Conservation (phyloP, 805 yeast genomes). For the Lipomyces chichibuensis region DNA sequence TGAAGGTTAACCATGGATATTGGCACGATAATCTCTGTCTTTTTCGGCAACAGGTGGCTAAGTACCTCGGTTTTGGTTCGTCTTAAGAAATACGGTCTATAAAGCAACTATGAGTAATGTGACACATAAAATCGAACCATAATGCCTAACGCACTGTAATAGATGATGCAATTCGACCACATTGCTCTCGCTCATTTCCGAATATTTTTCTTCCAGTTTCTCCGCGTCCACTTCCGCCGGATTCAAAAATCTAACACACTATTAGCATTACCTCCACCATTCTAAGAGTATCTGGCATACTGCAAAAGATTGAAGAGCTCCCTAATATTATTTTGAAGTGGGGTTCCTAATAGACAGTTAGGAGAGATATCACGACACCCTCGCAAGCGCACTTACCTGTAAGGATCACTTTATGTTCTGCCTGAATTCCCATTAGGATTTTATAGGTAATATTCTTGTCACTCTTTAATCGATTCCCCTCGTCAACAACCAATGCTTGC, state of each 20-base stretch:
- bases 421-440: slow-evolving; percentile 57
- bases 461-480: slow-evolving; percentile 90
- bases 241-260: slow-evolving; percentile 54
- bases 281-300: slow-evolving; percentile 12
- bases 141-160: slow-evolving; percentile 28
- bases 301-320: slow-evolving; percentile 88
- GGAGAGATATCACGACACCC: neutral
- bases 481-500: slow-evolving; percentile 88
- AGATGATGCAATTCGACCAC: slow-evolving; percentile 83
- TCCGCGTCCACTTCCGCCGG: slow-evolving; percentile 84
- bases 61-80: slow-evolving; percentile 80
- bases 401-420: slow-evolving; percentile 70
- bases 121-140: neutral
- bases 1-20: slow-evolving; percentile 67
- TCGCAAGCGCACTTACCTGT: slow-evolving; percentile 56
- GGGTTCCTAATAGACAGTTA: slow-evolving; percentile 67
- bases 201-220: slow-evolving; percentile 82
- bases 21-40: slow-evolving; percentile 82
- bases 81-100: slow-evolving; percentile 81
- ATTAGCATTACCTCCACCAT: neutral
- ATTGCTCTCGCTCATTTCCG: slow-evolving; percentile 80
- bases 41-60: slow-evolving; percentile 70
- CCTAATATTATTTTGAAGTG: slow-evolving; percentile 83
- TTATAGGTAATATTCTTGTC: slow-evolving; percentile 23
- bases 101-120: slow-evolving; percentile 37